Evolutionary conservation across 2,329 filamentous ascomycete genomes (phyloP).

Genomic region (Juglanconis oblonga): DNA sequence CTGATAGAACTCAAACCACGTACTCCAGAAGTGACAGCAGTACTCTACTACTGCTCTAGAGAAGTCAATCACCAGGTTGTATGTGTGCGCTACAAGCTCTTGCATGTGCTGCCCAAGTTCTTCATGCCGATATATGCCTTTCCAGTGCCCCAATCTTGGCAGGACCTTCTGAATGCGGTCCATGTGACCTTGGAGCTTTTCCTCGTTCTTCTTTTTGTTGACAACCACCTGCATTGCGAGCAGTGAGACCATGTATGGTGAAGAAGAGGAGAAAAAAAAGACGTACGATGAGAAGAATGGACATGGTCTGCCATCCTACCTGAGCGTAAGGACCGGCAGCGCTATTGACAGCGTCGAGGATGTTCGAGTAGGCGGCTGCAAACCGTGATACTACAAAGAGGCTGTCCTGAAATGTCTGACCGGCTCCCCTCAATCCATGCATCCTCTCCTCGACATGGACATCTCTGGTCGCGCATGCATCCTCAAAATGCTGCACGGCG

Average conservation of each 20-base stretch:
- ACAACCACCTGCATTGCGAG: not conserved
- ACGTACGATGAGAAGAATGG: constrained; percentile 1
- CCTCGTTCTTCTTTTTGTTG: not conserved
- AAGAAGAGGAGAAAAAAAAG: not conserved
- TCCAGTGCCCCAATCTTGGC: constrained; percentile 21
- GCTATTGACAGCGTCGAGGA: constrained; percentile 4
- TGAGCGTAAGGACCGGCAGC: constrained; percentile 1
- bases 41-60: constrained; percentile 21
- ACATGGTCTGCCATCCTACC: constrained; percentile 5
- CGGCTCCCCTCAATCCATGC: not conserved
- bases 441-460: not conserved
- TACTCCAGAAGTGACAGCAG: constrained; percentile 10
- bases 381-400: not conserved
- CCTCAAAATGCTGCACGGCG: not conserved
- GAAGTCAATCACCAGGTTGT: constrained; percentile 1
- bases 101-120: constrained; percentile 20
- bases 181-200: not conserved
- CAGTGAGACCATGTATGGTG: not conserved
- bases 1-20: too few species aligned
- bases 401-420: not conserved
- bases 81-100: not conserved
- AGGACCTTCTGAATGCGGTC: constrained; percentile 8
- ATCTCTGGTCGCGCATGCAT: not conserved
- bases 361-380: constrained; percentile 1
- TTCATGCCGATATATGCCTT: constrained; percentile 16